Evolutionary conservation across 2,329 filamentous ascomycete species (phyloP).

Genomic region (Neonectria sp.): DNA sequence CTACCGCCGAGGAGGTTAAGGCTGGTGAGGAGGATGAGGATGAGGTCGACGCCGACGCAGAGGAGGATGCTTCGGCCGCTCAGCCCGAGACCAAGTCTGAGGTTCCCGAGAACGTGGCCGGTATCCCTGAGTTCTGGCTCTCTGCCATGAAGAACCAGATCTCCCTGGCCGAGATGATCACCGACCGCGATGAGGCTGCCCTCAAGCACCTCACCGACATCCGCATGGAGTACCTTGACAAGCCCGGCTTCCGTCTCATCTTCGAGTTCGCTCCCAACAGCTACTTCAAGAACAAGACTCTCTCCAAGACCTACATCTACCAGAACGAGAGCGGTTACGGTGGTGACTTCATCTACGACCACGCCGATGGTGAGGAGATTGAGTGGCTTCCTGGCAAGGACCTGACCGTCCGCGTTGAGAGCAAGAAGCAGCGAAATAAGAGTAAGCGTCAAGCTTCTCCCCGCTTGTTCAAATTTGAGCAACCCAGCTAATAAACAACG

Average conservation of each 20-base stretch:
- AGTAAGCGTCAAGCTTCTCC: conserved; percentile 71
- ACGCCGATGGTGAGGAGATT: conserved; percentile 98
- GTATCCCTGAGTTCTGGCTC: conserved; percentile 99
- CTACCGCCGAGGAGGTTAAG: conserved; percentile 88
- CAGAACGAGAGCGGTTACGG: conserved; percentile 99
- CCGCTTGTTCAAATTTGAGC: background rate
- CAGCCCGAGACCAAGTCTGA: conserved; percentile 71
- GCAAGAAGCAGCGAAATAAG: conserved; percentile 99
- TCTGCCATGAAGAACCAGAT: conserved; percentile 99
- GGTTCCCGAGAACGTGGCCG: conserved; percentile 71
- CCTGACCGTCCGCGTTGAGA: conserved; percentile 93
- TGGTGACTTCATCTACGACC: conserved; percentile 99
- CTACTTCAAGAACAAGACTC: conserved; percentile 96
- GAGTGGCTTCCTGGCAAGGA: conserved; percentile 96
- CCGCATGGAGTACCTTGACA: conserved; percentile 99
- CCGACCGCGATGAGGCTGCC: conserved; percentile 94
- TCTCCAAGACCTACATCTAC: conserved; percentile 99
- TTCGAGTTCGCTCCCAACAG: conserved; percentile 97
- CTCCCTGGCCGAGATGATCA: conserved; percentile 98
- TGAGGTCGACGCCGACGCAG: conserved; percentile 80
- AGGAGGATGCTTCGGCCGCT: conserved; percentile 70
- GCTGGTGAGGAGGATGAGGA: conserved; percentile 87
- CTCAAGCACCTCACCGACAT: conserved; percentile 93
- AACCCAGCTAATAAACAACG: conserved; percentile 29
- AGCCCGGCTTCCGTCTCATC: conserved; percentile 97